phyloP scores from a whole-genome alignment of 208 protist species.

The Trichomonas gallinae region DNA sequence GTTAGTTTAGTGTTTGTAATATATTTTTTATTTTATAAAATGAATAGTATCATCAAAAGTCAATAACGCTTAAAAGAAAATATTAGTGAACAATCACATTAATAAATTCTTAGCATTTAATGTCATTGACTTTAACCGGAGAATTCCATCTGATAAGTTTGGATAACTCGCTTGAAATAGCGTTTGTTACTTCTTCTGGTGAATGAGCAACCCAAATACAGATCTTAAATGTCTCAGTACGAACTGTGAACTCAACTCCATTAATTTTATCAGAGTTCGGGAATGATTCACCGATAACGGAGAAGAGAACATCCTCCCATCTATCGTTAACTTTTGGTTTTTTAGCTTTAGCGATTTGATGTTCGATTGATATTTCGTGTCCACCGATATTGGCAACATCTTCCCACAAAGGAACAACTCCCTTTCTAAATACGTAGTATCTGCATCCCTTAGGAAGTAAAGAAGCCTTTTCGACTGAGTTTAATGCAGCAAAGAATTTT shows the following conservation, averaged over 20 bases:
- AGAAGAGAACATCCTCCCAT: background rate
- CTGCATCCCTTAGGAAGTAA: background rate
- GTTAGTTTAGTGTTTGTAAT: too few species aligned
- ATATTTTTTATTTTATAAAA: too few species aligned
- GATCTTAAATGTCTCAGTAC: background rate
- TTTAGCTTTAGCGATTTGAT: background rate
- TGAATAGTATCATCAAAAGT: too few species aligned
- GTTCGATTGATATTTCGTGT: conserved; percentile 12
- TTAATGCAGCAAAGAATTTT: background rate
- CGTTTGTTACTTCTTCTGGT: background rate
- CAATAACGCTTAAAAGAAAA: too few species aligned
- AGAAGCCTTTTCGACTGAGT: background rate
- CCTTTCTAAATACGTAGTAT: conserved; percentile 4
- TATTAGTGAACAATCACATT: too few species aligned
- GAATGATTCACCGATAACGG: background rate
- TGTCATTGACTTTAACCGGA: background rate
- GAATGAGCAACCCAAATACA: background rate
- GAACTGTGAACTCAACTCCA: background rate
- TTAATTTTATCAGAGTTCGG: background rate
- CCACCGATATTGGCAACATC: background rate
- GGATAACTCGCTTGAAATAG: background rate
- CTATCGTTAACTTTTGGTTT: background rate
- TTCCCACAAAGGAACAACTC: background rate
- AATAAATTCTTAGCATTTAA: background rate
- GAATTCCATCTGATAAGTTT: background rate